Evolutionary conservation across 768 basidiomycete species (phyloP), one percentile per base, ranked within the genome.

Genomic region (Panellus pusillus): DNA sequence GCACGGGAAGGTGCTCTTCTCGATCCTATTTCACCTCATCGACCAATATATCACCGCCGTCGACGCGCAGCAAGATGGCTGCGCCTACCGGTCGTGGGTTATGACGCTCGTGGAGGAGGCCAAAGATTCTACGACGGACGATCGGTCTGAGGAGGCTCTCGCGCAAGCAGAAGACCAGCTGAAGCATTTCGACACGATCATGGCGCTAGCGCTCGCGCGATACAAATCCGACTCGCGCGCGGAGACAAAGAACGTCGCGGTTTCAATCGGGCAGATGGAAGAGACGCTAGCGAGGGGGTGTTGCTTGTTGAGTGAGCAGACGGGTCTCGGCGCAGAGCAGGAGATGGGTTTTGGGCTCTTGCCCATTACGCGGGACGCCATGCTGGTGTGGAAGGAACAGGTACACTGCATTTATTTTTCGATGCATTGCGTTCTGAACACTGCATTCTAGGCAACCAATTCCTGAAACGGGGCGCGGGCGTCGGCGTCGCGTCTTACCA

Each of bases 271-370:
- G 18, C 55, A 63, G 2, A 73, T 71, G 50, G 75, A 77, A 53
- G 67, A 73, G 39, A 66, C 64, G 5, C 63, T 79, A 14, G 71
- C 72, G 1, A 68, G 70, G 44, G 71, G 70, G 1, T 76, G 74
- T 47, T 79, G 77, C 52, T 62, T 77, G 54, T 65, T 79, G 14
- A 74, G 71, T 43, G 77, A 79, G 58, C 77, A 79, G 59, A 77
- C 76, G 0, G 76, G 76, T 0, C 78, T 66, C 62, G 76, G 77
- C 0, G 68, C 70, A 3, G 69, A 71, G 2, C 74, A 74, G 40
- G 75, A 73, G 37, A 72, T 72, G 63, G 74, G 72, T 6, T 72
- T 72, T 54, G 66, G 67, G 2, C 62, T 79, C 8, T 64, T 79
- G 57, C 64, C 66, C 32, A 62, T 71, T 36, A 72, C 75, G 13